These are phyloP conservation scores for Orbilia ellipsospora DNA, from an alignment of 2,329 filamentous ascomycete species.

Conservation along the genomic window DNA sequence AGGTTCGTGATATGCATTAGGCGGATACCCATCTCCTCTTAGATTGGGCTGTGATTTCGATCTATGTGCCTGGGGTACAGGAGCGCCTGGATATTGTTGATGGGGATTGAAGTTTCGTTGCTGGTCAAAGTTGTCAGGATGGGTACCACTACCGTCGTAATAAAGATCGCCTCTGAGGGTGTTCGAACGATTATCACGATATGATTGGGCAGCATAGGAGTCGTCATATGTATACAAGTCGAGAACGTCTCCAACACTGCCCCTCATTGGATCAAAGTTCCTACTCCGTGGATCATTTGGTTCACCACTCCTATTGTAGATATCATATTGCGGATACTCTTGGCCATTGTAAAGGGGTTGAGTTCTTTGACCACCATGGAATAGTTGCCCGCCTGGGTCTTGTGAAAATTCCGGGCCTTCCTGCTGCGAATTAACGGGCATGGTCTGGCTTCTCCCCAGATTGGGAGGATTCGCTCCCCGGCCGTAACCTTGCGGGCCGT, in stretches of 20 bases:
- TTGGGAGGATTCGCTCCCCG: slow-evolving; percentile 14
- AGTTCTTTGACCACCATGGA: slow-evolving; percentile 17
- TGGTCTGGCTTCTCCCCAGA: slow-evolving; percentile 44
- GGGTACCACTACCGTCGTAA: slow-evolving; percentile 2
- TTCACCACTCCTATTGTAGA: slow-evolving; percentile 11
- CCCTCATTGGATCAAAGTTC: slow-evolving; percentile 31
- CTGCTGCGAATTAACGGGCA: slow-evolving; percentile 26
- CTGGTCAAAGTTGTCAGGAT: slow-evolving; percentile 5
- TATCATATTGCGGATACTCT: slow-evolving; percentile 16
- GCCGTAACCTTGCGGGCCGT: slow-evolving; percentile 23
- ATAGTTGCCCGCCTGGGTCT: slow-evolving; percentile 11
- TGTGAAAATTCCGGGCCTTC: slow-evolving; percentile 15
- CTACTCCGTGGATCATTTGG: slow-evolving; percentile 9
- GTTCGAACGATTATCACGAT: slow-evolving; percentile 39
- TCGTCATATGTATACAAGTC: slow-evolving; percentile 52
- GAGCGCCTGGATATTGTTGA: slow-evolving; percentile 13
- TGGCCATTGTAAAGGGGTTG: slow-evolving; percentile 7
- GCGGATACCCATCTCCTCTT: slow-evolving; percentile 56
- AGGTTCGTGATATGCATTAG: slow-evolving; percentile 16
- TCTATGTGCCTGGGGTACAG: slow-evolving; percentile 57
- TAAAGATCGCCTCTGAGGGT: slow-evolving; percentile 28
- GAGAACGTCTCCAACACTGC: slow-evolving; percentile 50
- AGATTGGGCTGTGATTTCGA: slow-evolving; percentile 67
- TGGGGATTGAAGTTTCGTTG: slow-evolving; percentile 2
- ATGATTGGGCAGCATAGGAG: slow-evolving; percentile 17